These are phyloP conservation scores for Microascus cirrosus DNA, from an alignment of 2,329 filamentous ascomycete species.

Conservation along the genomic window DNA sequence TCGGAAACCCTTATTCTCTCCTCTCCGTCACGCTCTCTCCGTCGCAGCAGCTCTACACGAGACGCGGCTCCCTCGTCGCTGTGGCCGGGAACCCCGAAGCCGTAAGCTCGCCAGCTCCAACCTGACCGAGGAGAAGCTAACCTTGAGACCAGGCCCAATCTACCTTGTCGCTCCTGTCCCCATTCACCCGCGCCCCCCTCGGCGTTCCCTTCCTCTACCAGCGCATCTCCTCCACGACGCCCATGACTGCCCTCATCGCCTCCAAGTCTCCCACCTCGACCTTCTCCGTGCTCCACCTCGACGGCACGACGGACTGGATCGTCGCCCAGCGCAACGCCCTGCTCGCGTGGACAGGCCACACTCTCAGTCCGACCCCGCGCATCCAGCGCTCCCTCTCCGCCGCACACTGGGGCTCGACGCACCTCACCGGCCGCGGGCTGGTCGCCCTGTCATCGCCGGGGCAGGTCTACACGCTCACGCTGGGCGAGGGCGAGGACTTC, in stretches of 20 bases:
- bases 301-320: slow-evolving; percentile 94
- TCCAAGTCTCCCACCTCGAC: slow-evolving; percentile 80
- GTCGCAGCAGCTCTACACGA: slow-evolving; percentile 86
- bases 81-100: slow-evolving; percentile 86
- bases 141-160: slow-evolving; percentile 58
- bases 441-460: slow-evolving; percentile 77
- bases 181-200: slow-evolving; percentile 65
- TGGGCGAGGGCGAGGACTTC: slow-evolving; percentile 79
- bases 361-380: slow-evolving; percentile 62
- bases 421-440: slow-evolving; percentile 78
- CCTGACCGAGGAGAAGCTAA: neutral
- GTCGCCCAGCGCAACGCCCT: slow-evolving; percentile 77
- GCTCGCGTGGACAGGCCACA: slow-evolving; percentile 94
- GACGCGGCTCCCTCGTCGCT: slow-evolving; percentile 81
- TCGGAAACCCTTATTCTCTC: slow-evolving; percentile 85
- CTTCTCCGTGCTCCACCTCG: slow-evolving; percentile 77
- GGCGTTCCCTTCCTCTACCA: slow-evolving; percentile 96
- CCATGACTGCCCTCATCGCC: slow-evolving; percentile 78
- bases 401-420: slow-evolving; percentile 84
- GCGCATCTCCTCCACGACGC: slow-evolving; percentile 74
- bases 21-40: slow-evolving; percentile 88
- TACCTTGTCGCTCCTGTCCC: slow-evolving; percentile 76
- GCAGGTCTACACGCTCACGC: slow-evolving; percentile 75
- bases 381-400: slow-evolving; percentile 65
- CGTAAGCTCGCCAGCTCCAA: slow-evolving; percentile 38